Evolutionary conservation across 768 basidiomycete genomes (phyloP), one percentile per base, ranked within the genome.

Genomic region (Boletellus ananiceps): DNA sequence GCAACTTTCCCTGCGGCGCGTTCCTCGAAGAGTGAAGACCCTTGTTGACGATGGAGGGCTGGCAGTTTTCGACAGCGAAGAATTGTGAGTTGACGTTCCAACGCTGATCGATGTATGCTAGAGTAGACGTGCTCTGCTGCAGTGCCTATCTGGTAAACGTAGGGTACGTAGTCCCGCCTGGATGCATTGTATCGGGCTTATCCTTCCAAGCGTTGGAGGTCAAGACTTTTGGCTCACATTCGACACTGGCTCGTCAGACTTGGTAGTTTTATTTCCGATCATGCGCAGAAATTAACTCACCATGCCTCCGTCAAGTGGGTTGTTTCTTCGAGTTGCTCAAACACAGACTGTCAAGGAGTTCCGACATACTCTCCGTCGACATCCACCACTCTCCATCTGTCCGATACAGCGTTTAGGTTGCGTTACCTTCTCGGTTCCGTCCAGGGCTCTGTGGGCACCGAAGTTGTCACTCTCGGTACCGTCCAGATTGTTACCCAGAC

Each of bases 241-340:
- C 25, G 80, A 81, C 57, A 81, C 81, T 8, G 81, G 80, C 41
- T 82, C 80, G 4, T 74, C 81, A 1, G 81, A 81, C 59, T 57
- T 82, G 55, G 79, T 79, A 55, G 40, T 58, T 31, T 44, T 44
- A 19, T 47, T 51, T 37, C 40, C 32, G 29, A 21, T 36, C 40
- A 12, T 47, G 11, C 13, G 1, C 42, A 31, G 40, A 35, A 25
- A 40, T 15, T 47, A 12, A n/a, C 56, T 57, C 42, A 48, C 40
- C 46, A 19, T 15, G 15, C 15, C 9, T 34, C n/a, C 25, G 3
- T 46, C 35, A 74, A 63, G 79, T 83, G 81, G 81, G 68, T 81
- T 14, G 71, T 74, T 31, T 77, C 77, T 13, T 67, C 71, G 23
- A 59, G 67, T 38, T 83, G 82, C 60, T 47, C 61, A 27, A 59